Evolutionary conservation across 129 eudicot species (phyloP).

Genomic region (Solidago caesia): DNA sequence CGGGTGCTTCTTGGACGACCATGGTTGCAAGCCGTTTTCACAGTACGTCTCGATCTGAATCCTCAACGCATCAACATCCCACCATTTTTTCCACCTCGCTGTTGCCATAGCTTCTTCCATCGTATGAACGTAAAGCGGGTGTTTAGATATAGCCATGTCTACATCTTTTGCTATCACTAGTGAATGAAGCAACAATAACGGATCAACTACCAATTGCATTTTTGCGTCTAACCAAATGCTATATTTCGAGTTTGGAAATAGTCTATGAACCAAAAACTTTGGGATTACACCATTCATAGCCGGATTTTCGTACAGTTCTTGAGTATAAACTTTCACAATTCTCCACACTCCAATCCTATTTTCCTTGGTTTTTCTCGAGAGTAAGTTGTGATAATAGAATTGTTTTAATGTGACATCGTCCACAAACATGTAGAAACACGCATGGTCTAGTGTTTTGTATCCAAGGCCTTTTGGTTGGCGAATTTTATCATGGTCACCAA

Average conservation of each 20-base stretch:
- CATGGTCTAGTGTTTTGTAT: slow-evolving; percentile 55
- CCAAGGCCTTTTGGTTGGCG: slow-evolving; percentile 89
- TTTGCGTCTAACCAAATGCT: slow-evolving; percentile 94
- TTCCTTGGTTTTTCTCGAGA: slow-evolving; percentile 43
- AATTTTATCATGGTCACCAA: slow-evolving; percentile 86
- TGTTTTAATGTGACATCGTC: slow-evolving; percentile 62
- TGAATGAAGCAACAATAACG: slow-evolving; percentile 70
- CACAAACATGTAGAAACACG: slow-evolving; percentile 82
- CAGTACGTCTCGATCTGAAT: slow-evolving; percentile 81
- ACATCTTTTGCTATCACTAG: slow-evolving; percentile 48
- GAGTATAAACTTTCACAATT: slow-evolving; percentile 51
- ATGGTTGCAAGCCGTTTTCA: slow-evolving; percentile 71
- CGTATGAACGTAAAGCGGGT: slow-evolving; percentile 72
- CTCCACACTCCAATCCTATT: slow-evolving; percentile 75
- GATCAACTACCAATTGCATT: slow-evolving; percentile 78
- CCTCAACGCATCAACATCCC: slow-evolving; percentile 67
- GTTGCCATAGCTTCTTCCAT: slow-evolving; percentile 99
- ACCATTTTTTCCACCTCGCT: slow-evolving; percentile 93
- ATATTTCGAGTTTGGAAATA: slow-evolving; percentile 73
- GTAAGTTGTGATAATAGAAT: slow-evolving; percentile 53
- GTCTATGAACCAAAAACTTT: slow-evolving; percentile 72
- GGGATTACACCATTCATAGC: slow-evolving; percentile 93
- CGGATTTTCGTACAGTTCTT: slow-evolving; percentile 55
- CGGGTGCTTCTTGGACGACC: slow-evolving; percentile 63
- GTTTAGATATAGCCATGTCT: slow-evolving; percentile 89